Evolutionary conservation across 345 rosid genomes (phyloP), one percentile per base, ranked within the genome.

Genomic region (Rhizophora mangle): DNA sequence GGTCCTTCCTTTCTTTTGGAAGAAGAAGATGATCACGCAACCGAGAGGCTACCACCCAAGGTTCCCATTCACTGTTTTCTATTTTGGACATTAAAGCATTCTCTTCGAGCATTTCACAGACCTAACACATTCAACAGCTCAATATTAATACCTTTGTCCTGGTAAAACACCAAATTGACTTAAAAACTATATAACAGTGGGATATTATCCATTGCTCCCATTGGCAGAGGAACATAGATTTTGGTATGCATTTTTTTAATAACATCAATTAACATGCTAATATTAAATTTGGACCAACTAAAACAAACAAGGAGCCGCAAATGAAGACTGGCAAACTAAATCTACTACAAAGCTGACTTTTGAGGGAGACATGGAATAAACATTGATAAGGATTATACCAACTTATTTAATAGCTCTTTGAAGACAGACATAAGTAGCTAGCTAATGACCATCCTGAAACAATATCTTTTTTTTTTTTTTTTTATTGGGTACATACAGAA

Each of bases 21-120:
- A 83, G 82, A 64, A 94, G 94, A 56, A 94, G 84, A 86, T 88
- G 87, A 82, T 94, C 97, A 55, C 98, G 88, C 39, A 91, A 76
- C 79, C 84, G 79, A 68, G 97, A 85, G 56, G 95, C 95, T 39
- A 94, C 93, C 53, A 88, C 82, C 98, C 95, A 94, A 47, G 96
- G 83, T 72, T 91, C 91, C 76, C 68, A 72, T 76, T 83, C 80
- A 77, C 84, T 77, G 68, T 72, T 76, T 69, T 37, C 70, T 60
- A 76, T 76, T 69, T 85, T 84, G 32, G 92, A 80, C 65, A 71
- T 67, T 72, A 88, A 70, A 63, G 96, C 98, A 82, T 74, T 91
- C 76, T 94, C 98, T 82, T 94, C 97, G 63, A 91, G 95, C 62
- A 82, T 85, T 76, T 89, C 89, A 65, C 98, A 91, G 13, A 91